phyloP scores from a whole-genome alignment of 148 eudicot genomes.

The Rhododendron kiyosumense region DNA sequence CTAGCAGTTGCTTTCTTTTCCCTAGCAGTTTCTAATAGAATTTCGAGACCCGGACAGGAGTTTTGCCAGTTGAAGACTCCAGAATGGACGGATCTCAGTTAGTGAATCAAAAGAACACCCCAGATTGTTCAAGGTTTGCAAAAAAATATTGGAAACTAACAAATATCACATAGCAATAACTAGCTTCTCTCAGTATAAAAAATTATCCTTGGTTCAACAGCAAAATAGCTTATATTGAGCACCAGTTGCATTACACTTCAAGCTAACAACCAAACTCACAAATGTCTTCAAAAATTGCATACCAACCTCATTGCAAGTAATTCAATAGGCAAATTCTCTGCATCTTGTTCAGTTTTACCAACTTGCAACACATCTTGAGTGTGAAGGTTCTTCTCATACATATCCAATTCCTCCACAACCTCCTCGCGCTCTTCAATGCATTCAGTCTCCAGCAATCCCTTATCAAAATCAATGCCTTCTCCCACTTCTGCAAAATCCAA shows the following conservation, averaged over 20 bases:
- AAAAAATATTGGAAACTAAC: neutral
- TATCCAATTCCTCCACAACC: slow-evolving; percentile 27
- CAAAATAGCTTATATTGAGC: neutral
- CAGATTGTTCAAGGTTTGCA: neutral
- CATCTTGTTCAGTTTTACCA: slow-evolving; percentile 30
- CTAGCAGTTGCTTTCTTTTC: too few species aligned
- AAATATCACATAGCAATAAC: neutral
- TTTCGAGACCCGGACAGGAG: neutral
- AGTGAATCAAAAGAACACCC: neutral
- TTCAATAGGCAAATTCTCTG: slow-evolving; percentile 42
- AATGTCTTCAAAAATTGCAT: neutral
- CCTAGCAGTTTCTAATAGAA: too few species aligned
- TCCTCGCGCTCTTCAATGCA: slow-evolving; percentile 37
- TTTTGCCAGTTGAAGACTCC: neutral
- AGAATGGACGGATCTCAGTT: neutral
- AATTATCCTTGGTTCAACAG: neutral
- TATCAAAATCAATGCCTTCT: slow-evolving; percentile 15
- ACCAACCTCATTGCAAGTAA: slow-evolving; percentile 55
- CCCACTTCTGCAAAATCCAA: slow-evolving; percentile 10
- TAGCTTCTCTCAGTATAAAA: neutral
- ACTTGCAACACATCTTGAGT: slow-evolving; percentile 11
- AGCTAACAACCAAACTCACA: neutral
- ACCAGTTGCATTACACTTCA: neutral
- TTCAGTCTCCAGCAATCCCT: slow-evolving; percentile 23
- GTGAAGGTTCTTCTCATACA: slow-evolving; percentile 5